Evolutionary conservation across 305 asterid genomes (phyloP).

Genomic region (Petunia hybrid): DNA sequence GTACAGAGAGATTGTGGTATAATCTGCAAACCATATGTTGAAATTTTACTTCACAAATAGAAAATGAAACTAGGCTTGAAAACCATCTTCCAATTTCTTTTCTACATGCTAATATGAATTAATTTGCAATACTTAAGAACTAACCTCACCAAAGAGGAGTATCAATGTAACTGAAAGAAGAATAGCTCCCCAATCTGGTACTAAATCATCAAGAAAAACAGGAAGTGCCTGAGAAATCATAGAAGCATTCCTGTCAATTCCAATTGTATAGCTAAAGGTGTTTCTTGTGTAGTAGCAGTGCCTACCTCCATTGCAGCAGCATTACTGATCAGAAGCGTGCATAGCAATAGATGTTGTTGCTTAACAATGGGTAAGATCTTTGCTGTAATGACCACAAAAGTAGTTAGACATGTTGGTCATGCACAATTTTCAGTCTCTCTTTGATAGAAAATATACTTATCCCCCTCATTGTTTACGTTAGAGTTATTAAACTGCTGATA

Average conservation of each 20-base stretch:
- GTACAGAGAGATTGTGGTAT: conserved; percentile 89
- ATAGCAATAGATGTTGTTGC: conserved; percentile 82
- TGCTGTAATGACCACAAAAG: conserved; percentile 47
- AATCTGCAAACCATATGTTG: conserved; percentile 51
- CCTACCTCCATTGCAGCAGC: conserved; percentile 94
- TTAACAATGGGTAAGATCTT: conserved; percentile 77
- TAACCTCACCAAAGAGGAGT: conserved; percentile 85
- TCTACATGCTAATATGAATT: not conserved
- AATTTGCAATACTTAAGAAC: not conserved
- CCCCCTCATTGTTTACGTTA: not conserved
- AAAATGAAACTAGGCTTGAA: not conserved
- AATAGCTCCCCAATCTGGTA: conserved; percentile 72
- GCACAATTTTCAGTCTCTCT: not conserved
- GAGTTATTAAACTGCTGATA: not conserved
- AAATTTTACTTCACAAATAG: not conserved
- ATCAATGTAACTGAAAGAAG: conserved; percentile 77
- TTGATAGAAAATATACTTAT: no score
- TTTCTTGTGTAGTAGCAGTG: not conserved
- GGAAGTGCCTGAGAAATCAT: conserved; percentile 78
- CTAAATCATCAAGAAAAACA: conserved; percentile 65
- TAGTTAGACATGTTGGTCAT: not conserved
- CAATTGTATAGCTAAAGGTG: not conserved
- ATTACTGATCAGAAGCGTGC: conserved; percentile 82
- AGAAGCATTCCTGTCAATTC: conserved; percentile 29
- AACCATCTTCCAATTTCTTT: not conserved